Base-by-base conservation (phyloP, 352 stramenopile genomes). In the Globisporangium apiculatum region DNA sequence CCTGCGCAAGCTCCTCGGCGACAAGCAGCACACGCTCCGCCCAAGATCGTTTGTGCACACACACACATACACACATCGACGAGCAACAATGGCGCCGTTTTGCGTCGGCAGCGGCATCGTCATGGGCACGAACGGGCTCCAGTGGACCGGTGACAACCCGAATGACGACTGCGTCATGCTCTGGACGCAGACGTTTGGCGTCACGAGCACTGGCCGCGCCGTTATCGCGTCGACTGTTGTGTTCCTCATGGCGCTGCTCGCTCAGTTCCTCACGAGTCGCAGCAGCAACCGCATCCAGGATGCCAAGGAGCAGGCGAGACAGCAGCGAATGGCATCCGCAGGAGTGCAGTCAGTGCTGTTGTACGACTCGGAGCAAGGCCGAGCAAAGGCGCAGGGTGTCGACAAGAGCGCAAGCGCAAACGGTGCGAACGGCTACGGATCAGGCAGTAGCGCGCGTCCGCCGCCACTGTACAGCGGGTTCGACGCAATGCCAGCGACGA, bases 91-190 rank as follows among this genome's bases (percentile, higher is more conserved):
- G 62, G 50, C 56, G 37, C 64, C 60, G 49, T 87, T 89, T 60
- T 90, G 80, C 64, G 67, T 83, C 52, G 80, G 76, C 40, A 71
- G 69, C 14, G 80, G 78, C 57, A 81, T 84, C 53, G 67, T 64
- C 48, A 90, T 90, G 80, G 80, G 80, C 58, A 74, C 69, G 51
- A 60, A 66, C 35, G 80, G 80, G 4, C 68, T 91, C 55, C 71
- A 77, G 43, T 79, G 79, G 67, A 57, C 65, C 4, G 76, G 80
- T 51, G 61, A 57, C 40, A 65, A 78, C 53, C 60, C 65, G 5
- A 60, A 70, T 38, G 61, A 65, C 53, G 81, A 91, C 73, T 91
- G 81, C 64, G 65, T 73, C 42, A 76, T 86, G 76, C 69, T 91
- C 38, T 91, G 78, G 81, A 61, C 70, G 31, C 64, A 80, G 51